Evolutionary conservation across 768 basidiomycete species (phyloP).

Genomic region (Cyathus striatus): DNA sequence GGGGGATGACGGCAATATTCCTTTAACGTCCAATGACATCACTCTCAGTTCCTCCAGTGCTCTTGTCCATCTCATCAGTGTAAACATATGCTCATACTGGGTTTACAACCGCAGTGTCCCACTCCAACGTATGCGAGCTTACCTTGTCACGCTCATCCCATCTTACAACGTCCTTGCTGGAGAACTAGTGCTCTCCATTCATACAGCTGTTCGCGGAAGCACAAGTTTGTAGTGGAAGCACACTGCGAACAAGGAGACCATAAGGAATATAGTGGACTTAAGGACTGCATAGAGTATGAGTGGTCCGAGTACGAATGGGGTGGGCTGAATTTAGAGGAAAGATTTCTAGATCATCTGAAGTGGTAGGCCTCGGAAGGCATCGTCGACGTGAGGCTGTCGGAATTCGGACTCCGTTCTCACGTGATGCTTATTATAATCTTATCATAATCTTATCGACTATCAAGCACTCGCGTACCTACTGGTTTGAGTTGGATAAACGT

Average conservation of each 20-base stretch:
- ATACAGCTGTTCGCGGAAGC: constrained; percentile 59
- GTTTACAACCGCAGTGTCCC: constrained; percentile 36
- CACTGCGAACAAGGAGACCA: constrained; percentile 35
- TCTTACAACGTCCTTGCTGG: constrained; percentile 30
- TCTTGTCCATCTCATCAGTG: constrained; percentile 44
- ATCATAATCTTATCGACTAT: too few species aligned
- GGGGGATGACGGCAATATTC: too few species aligned
- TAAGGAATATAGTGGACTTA: constrained; percentile 10
- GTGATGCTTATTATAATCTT: too few species aligned
- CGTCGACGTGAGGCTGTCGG: too few species aligned
- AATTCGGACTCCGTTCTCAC: too few species aligned
- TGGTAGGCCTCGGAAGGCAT: too few species aligned
- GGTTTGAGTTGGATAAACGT: too few species aligned
- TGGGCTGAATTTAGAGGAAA: constrained; percentile 39
- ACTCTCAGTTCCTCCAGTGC: constrained; percentile 44
- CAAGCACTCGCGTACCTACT: too few species aligned
- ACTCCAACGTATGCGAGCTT: constrained; percentile 38
- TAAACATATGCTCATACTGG: constrained; percentile 58
- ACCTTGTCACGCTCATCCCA: constrained; percentile 22
- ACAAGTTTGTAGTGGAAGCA: constrained; percentile 46
- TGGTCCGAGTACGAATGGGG: constrained; percentile 75
- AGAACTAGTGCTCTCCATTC: constrained; percentile 38
- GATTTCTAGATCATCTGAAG: too few species aligned
- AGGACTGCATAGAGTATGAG: constrained; percentile 52
- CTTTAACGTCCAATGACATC: too few species aligned